phyloP scores from a whole-genome alignment of 2,329 filamentous ascomycete species.

The Botrytis deweyae region DNA sequence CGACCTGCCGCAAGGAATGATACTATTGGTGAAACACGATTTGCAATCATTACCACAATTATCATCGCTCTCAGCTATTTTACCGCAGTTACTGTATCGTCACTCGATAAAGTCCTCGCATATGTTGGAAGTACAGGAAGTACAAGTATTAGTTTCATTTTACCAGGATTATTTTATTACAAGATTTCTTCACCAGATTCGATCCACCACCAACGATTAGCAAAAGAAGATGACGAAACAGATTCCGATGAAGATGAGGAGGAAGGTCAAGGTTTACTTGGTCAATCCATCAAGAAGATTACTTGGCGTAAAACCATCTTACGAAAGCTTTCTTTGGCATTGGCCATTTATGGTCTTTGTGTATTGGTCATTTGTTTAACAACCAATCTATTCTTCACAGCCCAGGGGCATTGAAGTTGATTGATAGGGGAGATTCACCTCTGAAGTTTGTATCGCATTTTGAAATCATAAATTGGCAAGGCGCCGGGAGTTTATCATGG shows the following conservation, averaged over 20 bases:
- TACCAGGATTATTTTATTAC: constrained; percentile 96
- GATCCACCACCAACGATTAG: constrained; percentile 76
- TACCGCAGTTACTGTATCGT: constrained; percentile 86
- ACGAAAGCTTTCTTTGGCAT: constrained; percentile 68
- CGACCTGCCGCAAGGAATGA: constrained; percentile 50
- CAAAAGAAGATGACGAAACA: constrained; percentile 87
- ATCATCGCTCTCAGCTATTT: constrained; percentile 85
- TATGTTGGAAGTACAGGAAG: constrained; percentile 95
- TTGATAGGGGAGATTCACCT: neutral
- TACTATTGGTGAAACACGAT: constrained; percentile 80
- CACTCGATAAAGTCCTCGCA: constrained; percentile 84
- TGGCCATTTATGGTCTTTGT: constrained; percentile 78
- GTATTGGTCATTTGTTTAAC: constrained; percentile 88
- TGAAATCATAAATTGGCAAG: constrained; percentile 15
- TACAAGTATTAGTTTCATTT: constrained; percentile 94
- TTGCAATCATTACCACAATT: constrained; percentile 81
- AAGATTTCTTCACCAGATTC: constrained; percentile 93
- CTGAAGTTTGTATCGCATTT: neutral
- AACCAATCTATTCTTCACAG: constrained; percentile 74
- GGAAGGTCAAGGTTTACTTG: constrained; percentile 37
- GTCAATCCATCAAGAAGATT: constrained; percentile 7
- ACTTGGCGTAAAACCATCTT: constrained; percentile 57
- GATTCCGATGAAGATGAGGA: constrained; percentile 58
- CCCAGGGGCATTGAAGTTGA: constrained; percentile 53
- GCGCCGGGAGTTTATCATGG: constrained; percentile 1